Evolutionary conservation across 805 yeast species (phyloP).

Genomic region (Saturnispora mendoncae): DNA sequence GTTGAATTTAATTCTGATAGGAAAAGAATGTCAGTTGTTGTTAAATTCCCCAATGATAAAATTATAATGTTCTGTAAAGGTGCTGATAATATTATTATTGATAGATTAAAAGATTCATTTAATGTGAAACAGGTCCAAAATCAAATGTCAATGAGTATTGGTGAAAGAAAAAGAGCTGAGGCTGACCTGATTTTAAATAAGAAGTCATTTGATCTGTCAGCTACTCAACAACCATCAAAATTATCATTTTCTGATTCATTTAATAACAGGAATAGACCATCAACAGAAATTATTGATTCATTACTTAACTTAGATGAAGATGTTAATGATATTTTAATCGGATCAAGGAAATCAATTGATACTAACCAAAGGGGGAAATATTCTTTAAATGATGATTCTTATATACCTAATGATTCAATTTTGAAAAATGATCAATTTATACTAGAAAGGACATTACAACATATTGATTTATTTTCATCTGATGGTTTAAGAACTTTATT

Average conservation of each 20-base stretch:
- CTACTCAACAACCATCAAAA: slow-evolving; percentile 16
- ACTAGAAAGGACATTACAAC: slow-evolving; percentile 76
- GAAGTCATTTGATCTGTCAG: slow-evolving; percentile 32
- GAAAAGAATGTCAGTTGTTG: slow-evolving; percentile 89
- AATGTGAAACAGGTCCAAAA: slow-evolving; percentile 54
- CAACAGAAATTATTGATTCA: slow-evolving; percentile 16
- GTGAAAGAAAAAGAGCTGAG: slow-evolving; percentile 62
- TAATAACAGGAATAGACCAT: slow-evolving; percentile 4
- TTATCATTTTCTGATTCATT: slow-evolving; percentile 18
- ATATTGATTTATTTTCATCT: slow-evolving; percentile 87
- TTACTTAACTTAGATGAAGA: slow-evolving; percentile 36
- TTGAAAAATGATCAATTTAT: slow-evolving; percentile 67
- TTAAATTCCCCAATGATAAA: slow-evolving; percentile 65
- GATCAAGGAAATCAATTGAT: slow-evolving; percentile 51
- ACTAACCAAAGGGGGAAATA: slow-evolving; percentile 51
- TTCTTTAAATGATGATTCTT: slow-evolving; percentile 27
- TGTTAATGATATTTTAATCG: slow-evolving; percentile 44
- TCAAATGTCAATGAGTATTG: slow-evolving; percentile 51
- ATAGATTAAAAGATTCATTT: slow-evolving; percentile 50
- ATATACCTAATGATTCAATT: slow-evolving; percentile 46
- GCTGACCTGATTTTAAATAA: slow-evolving; percentile 64
- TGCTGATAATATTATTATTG: slow-evolving; percentile 85
- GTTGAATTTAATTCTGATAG: slow-evolving; percentile 83
- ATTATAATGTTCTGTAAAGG: slow-evolving; percentile 85
- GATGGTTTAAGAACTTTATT: slow-evolving; percentile 89